A percentile compares a stretch with the other conserved stretches of the same genome.
These are phyloP conservation scores for Vitis riparia DNA, from an alignment of 164 flowering plant species.

Conservation along the genomic window DNA sequence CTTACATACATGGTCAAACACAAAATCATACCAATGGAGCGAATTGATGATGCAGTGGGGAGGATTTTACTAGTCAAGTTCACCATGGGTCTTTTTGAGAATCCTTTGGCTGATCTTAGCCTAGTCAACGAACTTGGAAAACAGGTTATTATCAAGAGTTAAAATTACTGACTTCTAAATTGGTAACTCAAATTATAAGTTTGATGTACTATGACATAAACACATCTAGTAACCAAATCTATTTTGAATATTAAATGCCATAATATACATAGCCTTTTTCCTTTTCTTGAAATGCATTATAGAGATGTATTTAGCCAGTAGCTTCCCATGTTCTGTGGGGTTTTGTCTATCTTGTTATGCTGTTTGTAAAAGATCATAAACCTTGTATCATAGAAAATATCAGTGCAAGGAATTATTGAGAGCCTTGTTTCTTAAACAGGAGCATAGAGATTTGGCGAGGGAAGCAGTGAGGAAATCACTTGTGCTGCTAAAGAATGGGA, in stretches of 20 bases:
- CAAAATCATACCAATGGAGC: conserved; percentile 45
- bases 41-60: conserved; percentile 61
- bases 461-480: conserved; percentile 63
- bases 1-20: conserved; percentile 43
- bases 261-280: neutral
- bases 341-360: neutral
- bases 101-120: conserved; percentile 54
- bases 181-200: neutral
- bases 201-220: neutral
- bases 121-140: conserved; percentile 51
- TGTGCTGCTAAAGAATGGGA: conserved; percentile 60
- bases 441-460: conserved; percentile 54
- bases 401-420: conserved; percentile 2
- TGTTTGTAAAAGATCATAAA: neutral
- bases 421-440: conserved; percentile 13
- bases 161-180: neutral
- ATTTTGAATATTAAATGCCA: too few species aligned
- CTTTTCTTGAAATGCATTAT: too few species aligned
- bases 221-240: too few species aligned
- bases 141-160: conserved; percentile 32
- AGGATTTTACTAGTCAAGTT: conserved; percentile 54
- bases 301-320: too few species aligned
- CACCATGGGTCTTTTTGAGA: conserved; percentile 58
- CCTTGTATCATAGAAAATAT: too few species aligned
- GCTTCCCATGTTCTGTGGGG: neutral